Conservation (phyloP, 2,329 filamentous ascomycete genomes). For the Fusarium sp. region DNA sequence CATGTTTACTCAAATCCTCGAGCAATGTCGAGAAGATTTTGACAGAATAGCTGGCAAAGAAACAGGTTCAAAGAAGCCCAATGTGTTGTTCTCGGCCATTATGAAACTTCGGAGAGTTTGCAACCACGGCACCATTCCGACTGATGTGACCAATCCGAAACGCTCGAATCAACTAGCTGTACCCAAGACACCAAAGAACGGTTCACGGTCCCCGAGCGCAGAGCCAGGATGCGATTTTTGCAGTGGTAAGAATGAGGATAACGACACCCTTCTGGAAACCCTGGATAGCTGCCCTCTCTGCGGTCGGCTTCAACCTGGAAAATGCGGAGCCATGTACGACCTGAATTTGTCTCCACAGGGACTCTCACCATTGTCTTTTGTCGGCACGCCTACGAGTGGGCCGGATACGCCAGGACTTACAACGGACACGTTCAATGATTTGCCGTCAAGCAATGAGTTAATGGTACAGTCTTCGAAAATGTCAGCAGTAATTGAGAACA, state of each 20-base stretch:
- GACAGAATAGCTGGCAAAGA: constrained; percentile 5
- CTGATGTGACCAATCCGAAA: accelerated
- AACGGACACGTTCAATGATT: accelerated
- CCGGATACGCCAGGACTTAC: accelerated
- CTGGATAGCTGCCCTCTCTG: constrained; percentile 3
- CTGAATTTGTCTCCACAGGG: too few relatives aligned
- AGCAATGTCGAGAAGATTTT: background rate
- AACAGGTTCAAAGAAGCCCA: background rate
- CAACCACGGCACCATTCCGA: background rate
- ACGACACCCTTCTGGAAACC: accelerated
- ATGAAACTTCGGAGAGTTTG: constrained; percentile 22
- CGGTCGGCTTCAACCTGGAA: accelerated
- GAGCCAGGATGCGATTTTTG: background rate
- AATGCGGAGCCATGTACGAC: too few relatives aligned
- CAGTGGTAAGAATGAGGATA: accelerated
- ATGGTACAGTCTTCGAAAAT: constrained; percentile 7
- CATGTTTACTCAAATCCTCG: accelerated
- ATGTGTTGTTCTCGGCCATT: background rate
- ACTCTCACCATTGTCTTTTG: too few relatives aligned
- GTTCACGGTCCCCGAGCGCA: background rate
- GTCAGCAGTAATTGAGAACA: constrained; percentile 5
- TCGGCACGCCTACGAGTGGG: background rate
- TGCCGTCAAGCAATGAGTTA: accelerated
- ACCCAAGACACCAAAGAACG: accelerated
- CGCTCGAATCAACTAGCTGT: background rate